Evolutionary conservation across 2,329 filamentous ascomycete genomes (phyloP), one percentile per base, ranked within the genome.

Genomic region (Cladosporium phlei): DNA sequence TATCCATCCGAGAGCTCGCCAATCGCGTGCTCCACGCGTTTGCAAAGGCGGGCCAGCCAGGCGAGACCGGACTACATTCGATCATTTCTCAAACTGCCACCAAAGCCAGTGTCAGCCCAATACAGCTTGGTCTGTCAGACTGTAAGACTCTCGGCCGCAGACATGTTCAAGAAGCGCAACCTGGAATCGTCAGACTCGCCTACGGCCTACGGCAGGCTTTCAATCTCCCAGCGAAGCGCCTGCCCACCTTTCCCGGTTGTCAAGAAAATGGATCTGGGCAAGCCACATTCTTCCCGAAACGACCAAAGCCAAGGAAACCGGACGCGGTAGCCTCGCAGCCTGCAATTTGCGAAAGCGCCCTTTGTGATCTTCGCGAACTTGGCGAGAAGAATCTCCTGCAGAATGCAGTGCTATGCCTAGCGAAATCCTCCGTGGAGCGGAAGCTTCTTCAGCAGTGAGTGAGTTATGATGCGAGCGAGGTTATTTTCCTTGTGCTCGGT

Each of bases 261-360:
- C 32, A n/a, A n/a, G n/a, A 45, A 27, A 5, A 16, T n/a, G 17
- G n/a, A 29, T 45, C 42, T 35, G 32, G 32, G 42, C 24, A 45
- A 45, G 42, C 42, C 42, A 45, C 42, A 25, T n/a, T 28, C 21
- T 14, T 28, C 40, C 30, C n/a, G n/a, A 44, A 4, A 29, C 2
- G 29, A 12, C 28, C 14, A 21, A n/a, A 33, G 20, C 16, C 17
- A 37, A 37, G 33, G 12, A 24, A 11, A 20, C 17, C 32, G 24
- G 19, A 11, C 28, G 20, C 29, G 29, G 29, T 21, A 24, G 19
- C 10, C 17, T 24, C 29, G 20, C 32, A 20, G 30, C 42, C 42
- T 44, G 42, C 32, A 45, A 45, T 45, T 37, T 45, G 12, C 10
- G 12, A 35, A 45, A 37, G 42, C 42, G 42, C 42, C 42, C 42